phyloP scores from a whole-genome alignment of 768 basidiomycete species.

The Trametes cinnabarina region DNA sequence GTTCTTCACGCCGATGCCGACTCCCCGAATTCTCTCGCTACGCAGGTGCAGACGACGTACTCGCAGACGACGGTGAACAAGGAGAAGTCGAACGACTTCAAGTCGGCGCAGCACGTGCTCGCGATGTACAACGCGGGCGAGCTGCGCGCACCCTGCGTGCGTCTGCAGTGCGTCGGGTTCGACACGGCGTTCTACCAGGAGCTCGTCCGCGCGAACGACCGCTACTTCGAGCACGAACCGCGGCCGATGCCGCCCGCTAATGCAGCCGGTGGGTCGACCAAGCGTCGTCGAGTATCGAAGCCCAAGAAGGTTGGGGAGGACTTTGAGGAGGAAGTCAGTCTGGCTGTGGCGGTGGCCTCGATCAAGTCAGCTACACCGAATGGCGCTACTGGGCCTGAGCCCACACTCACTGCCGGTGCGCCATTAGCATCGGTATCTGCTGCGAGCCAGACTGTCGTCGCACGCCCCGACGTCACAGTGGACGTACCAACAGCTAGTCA shows the following conservation, averaged over 20 bases:
- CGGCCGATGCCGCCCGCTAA: background rate
- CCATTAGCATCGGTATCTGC: no score
- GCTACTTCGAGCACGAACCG: slow-evolving; percentile 10
- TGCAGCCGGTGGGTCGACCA: background rate
- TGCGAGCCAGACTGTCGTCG: no score
- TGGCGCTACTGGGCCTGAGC: background rate
- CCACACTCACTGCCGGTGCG: no score
- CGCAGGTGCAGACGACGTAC: slow-evolving; percentile 29
- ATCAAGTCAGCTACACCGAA: background rate
- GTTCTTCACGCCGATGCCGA: no score
- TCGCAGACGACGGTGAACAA: slow-evolving; percentile 35
- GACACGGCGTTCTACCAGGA: slow-evolving; percentile 36
- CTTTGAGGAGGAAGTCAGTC: background rate
- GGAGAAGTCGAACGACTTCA: slow-evolving; percentile 37
- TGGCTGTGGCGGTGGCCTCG: background rate
- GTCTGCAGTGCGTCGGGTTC: slow-evolving; percentile 45
- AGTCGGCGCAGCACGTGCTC: slow-evolving; percentile 35
- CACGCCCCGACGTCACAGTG: no score
- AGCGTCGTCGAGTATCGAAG: slow-evolving; percentile 1
- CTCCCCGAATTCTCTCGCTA: background rate
- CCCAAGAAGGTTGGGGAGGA: background rate
- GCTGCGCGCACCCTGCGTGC: slow-evolving; percentile 47
- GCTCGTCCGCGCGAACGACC: slow-evolving; percentile 18
- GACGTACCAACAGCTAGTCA: no score
- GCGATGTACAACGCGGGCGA: slow-evolving; percentile 45